Evolutionary conservation across 2,329 filamentous ascomycete species (phyloP), one percentile per base, ranked within the genome.

Genomic region (Colletotrichum siamense): DNA sequence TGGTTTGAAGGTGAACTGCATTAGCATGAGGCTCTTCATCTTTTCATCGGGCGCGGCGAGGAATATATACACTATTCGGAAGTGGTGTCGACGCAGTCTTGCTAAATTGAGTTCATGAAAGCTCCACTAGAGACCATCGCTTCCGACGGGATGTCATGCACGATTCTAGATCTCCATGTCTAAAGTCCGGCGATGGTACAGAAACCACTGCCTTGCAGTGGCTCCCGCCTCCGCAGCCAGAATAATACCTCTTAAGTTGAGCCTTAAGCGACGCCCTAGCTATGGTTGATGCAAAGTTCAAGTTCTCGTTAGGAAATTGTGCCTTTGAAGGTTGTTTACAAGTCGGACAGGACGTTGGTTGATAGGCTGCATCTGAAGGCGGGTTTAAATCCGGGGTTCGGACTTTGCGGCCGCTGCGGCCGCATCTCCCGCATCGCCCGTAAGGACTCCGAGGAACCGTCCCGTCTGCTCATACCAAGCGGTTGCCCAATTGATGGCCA

Each of bases 401-500:
- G 44, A 22, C n/a, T 49, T 49, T 49, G 44, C 44, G 44, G 44
- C 44, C 44, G 44, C 44, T 22, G 44, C 44, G 44, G 44, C 44
- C 44, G 44, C 44, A 49, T 49, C 44, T 22, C 44, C 44, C 44
- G 44, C 44, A 49, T 22, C 1, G n/a, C 44, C 18, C 9, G 2
- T 6, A n/a, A 49, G 18, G 39, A 49, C 39, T 12, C 10, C 44
- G 10, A 39, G 15, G 8, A n/a, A 49, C n/a, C 44, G 10, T 49
- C 10, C 13, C 3, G n/a, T 22, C 44, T 22, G 6, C 44, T n/a
- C n/a, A n/a, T 49, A 5, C n/a, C 4, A 22, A 22, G 12, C 10
- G 4, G 9, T 0, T 22, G n/a, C 10, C 44, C 10, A 22, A 5
- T 22, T 0, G 0, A 49, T 22, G 18, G 10, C 44, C 44, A 3